Conservation (phyloP, 2,329 filamentous ascomycete species). For the Lecanicillium sp. region DNA sequence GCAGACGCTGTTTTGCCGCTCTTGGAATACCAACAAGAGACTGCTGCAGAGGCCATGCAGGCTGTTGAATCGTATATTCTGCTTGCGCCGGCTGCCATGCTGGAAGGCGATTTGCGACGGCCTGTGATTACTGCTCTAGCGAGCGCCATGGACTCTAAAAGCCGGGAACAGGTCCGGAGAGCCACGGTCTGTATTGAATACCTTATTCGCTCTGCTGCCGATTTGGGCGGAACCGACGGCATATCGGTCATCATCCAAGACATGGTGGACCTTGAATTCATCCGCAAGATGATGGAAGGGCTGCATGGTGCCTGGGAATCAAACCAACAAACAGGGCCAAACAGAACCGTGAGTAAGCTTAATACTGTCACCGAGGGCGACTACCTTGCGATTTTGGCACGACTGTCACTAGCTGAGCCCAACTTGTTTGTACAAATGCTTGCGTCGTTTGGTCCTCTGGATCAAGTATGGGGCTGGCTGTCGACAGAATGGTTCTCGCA, state of each 20-base stretch:
- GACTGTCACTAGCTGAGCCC: constrained; percentile 68
- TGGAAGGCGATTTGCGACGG: constrained; percentile 46
- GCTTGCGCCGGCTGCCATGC: constrained; percentile 58
- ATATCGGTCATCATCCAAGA: constrained; percentile 57
- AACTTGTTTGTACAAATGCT: constrained; percentile 55
- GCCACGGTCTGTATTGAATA: constrained; percentile 56
- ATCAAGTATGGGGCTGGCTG: constrained; percentile 52
- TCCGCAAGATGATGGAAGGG: constrained; percentile 54
- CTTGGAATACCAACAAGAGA: constrained; percentile 57
- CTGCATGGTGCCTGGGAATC: constrained; percentile 64
- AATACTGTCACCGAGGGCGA: constrained; percentile 72
- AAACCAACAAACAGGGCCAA: constrained; percentile 75
- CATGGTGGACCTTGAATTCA: constrained; percentile 54
- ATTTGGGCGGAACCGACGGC: constrained; percentile 52
- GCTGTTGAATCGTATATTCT: constrained; percentile 65
- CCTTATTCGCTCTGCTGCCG: constrained; percentile 53
- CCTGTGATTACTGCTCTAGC: constrained; percentile 41
- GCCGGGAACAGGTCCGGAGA: constrained; percentile 49
- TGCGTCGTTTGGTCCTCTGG: constrained; percentile 34
- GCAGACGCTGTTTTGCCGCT: constrained; percentile 56
- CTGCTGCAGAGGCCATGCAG: constrained; percentile 51
- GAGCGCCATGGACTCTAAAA: constrained; percentile 40
- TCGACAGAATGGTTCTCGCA: constrained; percentile 58
- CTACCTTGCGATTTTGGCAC: constrained; percentile 75
- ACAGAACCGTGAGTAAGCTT: constrained; percentile 58